Evolutionary conservation across 2,329 filamentous ascomycete genomes (phyloP).

Genomic region (Teratosphaeria destructans): DNA sequence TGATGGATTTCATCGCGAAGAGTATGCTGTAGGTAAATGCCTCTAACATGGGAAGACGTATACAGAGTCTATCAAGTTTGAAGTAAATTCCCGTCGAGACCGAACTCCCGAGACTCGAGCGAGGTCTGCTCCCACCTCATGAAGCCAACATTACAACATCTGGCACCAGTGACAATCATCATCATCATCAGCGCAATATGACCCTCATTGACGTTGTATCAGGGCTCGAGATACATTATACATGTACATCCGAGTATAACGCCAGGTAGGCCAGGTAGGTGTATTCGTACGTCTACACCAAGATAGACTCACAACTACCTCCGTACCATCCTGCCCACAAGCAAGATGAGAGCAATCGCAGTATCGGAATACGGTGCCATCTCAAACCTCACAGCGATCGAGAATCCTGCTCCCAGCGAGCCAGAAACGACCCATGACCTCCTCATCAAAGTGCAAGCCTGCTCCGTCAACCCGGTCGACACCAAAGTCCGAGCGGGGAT

Average conservation of each 20-base stretch:
- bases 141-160: background rate
- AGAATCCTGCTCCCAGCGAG: conserved; percentile 20
- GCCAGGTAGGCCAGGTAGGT: background rate
- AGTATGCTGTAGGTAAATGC: too few relatives aligned
- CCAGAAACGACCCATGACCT: conserved; percentile 25
- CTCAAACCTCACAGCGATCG: conserved; percentile 17
- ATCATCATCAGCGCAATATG: background rate
- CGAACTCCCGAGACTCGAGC: background rate
- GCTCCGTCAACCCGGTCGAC: conserved; percentile 32
- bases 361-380: conserved; percentile 21
- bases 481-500: conserved; percentile 24
- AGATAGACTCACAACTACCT: background rate
- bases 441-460: conserved; percentile 27
- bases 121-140: background rate
- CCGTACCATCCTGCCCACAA: too few relatives aligned
- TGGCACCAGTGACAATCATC: background rate
- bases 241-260: too few relatives aligned
- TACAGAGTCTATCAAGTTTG: background rate
- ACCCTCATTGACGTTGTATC: background rate
- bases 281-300: background rate
- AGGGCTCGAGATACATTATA: background rate
- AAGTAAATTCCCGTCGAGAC: background rate
- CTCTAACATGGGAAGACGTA: too few relatives aligned
- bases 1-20: too few relatives aligned
- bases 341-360: conserved; percentile 24